phyloP scores from a whole-genome alignment of 2,329 filamentous ascomycete species.

The Cryphonectria nitschkei region DNA sequence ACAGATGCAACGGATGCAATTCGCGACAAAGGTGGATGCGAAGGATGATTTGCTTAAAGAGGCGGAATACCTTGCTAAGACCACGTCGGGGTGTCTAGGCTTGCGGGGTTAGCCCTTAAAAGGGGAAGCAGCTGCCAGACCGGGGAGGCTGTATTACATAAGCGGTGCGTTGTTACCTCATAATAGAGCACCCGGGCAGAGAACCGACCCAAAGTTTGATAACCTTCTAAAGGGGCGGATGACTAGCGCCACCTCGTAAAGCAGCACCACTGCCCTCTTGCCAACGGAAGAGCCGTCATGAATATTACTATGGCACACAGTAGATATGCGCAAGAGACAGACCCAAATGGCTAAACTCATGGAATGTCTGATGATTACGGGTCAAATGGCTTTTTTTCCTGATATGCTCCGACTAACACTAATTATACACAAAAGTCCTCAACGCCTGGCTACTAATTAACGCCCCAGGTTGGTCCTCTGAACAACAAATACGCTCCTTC shows the following conservation, averaged over 20 bases:
- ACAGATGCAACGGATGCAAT: slow-evolving; percentile 30
- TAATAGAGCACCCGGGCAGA: background rate
- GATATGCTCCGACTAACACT: background rate
- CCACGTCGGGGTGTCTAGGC: slow-evolving; percentile 3
- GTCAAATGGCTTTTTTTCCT: background rate
- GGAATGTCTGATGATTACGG: background rate
- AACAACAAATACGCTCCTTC: background rate
- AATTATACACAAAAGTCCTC: slow-evolving; percentile 14
- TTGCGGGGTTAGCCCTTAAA: slow-evolving; percentile 24
- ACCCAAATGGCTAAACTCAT: background rate
- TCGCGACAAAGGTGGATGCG: slow-evolving; percentile 18
- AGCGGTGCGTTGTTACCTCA: background rate
- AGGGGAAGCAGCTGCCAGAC: slow-evolving; percentile 1
- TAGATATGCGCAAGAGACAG: too few species aligned
- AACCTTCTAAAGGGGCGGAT: slow-evolving; percentile 14
- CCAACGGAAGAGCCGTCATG: background rate
- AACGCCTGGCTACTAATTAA: slow-evolving; percentile 16
- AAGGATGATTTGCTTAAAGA: slow-evolving; percentile 26
- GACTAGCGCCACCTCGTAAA: background rate
- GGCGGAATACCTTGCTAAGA: slow-evolving; percentile 21
- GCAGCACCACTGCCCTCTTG: background rate
- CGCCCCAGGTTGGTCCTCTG: background rate
- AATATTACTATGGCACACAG: too few species aligned
- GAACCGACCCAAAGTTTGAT: background rate
- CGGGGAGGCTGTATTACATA: slow-evolving; percentile 15